Percentiles rank a stretch among this genome's conserved stretches.
Conservation (phyloP, 2,329 filamentous ascomycete species). For the Aaosphaeria arxii region DNA sequence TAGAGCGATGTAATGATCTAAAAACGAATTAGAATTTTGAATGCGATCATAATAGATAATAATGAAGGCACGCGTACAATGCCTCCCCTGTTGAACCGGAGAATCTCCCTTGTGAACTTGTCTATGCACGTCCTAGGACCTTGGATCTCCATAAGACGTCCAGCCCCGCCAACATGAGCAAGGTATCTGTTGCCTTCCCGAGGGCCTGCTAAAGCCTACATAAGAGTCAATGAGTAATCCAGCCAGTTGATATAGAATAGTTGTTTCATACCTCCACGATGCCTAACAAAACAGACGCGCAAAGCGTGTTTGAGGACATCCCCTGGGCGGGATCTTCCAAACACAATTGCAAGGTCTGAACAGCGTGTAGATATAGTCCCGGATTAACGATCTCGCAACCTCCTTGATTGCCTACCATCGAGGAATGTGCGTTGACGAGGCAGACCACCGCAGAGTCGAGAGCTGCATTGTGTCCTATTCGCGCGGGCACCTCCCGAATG, state of each 20-base stretch:
- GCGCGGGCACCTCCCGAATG: slow-evolving; percentile 25
- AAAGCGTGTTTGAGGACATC: slow-evolving; percentile 32
- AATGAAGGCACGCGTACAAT: slow-evolving; percentile 14
- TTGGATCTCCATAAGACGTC: slow-evolving; percentile 30
- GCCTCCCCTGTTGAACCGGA: slow-evolving; percentile 27
- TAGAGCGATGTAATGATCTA: slow-evolving; percentile 33
- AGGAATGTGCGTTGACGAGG: slow-evolving; percentile 24
- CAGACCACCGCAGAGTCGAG: slow-evolving; percentile 30
- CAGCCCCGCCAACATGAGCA: slow-evolving; percentile 31
- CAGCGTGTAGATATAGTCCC: slow-evolving; percentile 26
- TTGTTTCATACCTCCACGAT: slow-evolving; percentile 24
- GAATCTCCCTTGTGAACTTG: slow-evolving; percentile 27
- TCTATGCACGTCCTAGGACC: slow-evolving; percentile 23
- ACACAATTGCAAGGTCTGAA: slow-evolving; percentile 24
- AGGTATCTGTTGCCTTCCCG: slow-evolving; percentile 28
- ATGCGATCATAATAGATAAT: not conserved
- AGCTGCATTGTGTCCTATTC: slow-evolving; percentile 30
- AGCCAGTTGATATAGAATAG: not conserved
- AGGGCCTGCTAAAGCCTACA: slow-evolving; percentile 28
- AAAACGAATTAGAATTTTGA: not conserved
- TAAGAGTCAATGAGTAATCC: not conserved
- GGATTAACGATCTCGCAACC: slow-evolving; percentile 22
- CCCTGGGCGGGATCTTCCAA: slow-evolving; percentile 26
- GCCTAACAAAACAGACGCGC: slow-evolving; percentile 29
- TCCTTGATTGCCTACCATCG: slow-evolving; percentile 20